phyloP scores from a whole-genome alignment of 441 rosid genomes.

The Euphorbia schlechtendalii region DNA sequence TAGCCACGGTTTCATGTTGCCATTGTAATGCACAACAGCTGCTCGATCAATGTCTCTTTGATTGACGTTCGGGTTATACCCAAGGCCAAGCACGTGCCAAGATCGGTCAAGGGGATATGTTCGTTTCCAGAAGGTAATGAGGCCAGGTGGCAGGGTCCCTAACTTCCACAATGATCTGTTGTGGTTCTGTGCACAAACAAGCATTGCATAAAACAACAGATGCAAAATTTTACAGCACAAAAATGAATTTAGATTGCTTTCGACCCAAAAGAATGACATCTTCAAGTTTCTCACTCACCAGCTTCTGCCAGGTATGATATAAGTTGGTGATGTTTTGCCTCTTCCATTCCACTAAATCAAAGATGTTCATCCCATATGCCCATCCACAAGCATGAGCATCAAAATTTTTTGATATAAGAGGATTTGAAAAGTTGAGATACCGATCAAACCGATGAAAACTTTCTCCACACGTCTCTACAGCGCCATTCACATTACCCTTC shows the following conservation, averaged over 20 bases:
- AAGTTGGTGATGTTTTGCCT: conserved; percentile 57
- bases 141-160: conserved; percentile 96
- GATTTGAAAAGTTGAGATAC: conserved; percentile 90
- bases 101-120: conserved; percentile 55
- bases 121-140: conserved; percentile 80
- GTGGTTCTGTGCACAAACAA: conserved; percentile 54
- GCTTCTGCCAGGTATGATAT: conserved; percentile 85
- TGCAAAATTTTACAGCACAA: not conserved
- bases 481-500: conserved; percentile 94
- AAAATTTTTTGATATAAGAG: conserved; percentile 56
- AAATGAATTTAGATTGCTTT: not conserved
- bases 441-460: conserved; percentile 94
- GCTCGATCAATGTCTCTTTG: conserved; percentile 75
- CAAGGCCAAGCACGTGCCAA: conserved; percentile 95
- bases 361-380: conserved; percentile 80
- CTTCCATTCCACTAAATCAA: conserved; percentile 62
- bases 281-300: conserved; percentile 45
- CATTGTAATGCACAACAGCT: conserved; percentile 87
- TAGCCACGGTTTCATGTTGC: conserved; percentile 97
- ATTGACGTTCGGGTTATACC: conserved; percentile 78
- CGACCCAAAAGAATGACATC: not conserved
- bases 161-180: conserved; percentile 85
- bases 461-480: conserved; percentile 96
- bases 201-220: not conserved
- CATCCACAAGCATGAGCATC: conserved; percentile 73